phyloP scores from a whole-genome alignment of 2,329 filamentous ascomycete genomes.

The Ophiostoma australiae region DNA sequence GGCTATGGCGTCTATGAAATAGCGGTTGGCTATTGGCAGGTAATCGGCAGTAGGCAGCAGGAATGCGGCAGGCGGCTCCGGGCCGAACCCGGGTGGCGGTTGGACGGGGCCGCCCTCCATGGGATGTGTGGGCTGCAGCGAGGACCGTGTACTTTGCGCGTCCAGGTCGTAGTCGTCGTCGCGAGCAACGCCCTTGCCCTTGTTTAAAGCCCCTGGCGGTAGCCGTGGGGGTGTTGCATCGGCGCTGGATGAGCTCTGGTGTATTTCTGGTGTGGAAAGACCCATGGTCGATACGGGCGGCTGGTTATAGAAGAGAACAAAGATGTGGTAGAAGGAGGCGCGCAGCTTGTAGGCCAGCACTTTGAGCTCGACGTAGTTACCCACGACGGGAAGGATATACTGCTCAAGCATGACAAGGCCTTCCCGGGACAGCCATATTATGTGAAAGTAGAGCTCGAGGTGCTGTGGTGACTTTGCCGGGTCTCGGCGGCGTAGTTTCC shows the following conservation, averaged over 20 bases:
- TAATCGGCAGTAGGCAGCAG: constrained; percentile 76
- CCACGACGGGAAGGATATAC: constrained; percentile 81
- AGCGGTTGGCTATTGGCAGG: constrained; percentile 71
- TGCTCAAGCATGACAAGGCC: constrained; percentile 81
- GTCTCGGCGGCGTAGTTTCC: constrained; percentile 78
- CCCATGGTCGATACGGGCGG: constrained; percentile 65
- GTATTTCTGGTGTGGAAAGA: constrained; percentile 45
- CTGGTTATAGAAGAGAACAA: constrained; percentile 91
- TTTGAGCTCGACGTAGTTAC: constrained; percentile 73
- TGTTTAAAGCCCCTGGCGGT: constrained; percentile 33
- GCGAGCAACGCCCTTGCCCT: constrained; percentile 47
- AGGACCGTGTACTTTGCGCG: constrained; percentile 39
- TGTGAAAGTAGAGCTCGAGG: constrained; percentile 76
- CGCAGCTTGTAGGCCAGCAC: constrained; percentile 87
- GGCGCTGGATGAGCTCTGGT: constrained; percentile 33
- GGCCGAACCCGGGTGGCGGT: constrained; percentile 51
- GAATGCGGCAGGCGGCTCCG: constrained; percentile 59
- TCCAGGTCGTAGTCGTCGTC: constrained; percentile 36
- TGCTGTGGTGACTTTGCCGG: constrained; percentile 68
- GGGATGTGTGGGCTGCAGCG: constrained; percentile 46
- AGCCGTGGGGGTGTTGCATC: constrained; percentile 35
- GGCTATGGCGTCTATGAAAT: constrained; percentile 71
- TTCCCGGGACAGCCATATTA: constrained; percentile 92
- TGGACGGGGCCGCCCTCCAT: constrained; percentile 57
- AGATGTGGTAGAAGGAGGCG: constrained; percentile 94